Evolutionary conservation across 2,329 filamentous ascomycete genomes (phyloP).

Genomic region (Sclerotiophoma versabilis): DNA sequence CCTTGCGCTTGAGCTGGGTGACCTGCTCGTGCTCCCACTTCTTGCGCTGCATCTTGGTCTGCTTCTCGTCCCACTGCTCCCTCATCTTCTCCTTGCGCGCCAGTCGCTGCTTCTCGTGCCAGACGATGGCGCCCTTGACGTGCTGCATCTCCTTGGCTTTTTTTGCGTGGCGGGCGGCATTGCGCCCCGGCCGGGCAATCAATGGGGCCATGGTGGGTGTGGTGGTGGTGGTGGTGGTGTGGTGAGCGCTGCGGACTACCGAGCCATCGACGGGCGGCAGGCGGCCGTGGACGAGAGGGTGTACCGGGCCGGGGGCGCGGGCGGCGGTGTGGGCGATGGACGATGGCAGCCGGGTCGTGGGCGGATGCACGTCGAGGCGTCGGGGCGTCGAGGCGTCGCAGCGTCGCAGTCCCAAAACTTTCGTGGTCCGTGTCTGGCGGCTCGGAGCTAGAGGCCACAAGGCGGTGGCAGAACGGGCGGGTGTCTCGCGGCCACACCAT

Average conservation of each 20-base stretch:
- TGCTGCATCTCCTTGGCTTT: constrained; percentile 50
- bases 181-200: constrained; percentile 31
- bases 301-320: neutral
- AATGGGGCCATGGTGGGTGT: constrained; percentile 51
- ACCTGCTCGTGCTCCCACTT: constrained; percentile 36
- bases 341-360: neutral
- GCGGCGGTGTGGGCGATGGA: neutral
- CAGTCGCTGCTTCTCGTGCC: constrained; percentile 38
- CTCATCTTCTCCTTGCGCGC: constrained; percentile 31
- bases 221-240: constrained; percentile 57
- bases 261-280: constrained; percentile 29
- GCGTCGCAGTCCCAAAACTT: neutral
- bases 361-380: neutral
- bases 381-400: too few relatives aligned
- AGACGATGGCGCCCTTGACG: constrained; percentile 49
- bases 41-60: constrained; percentile 29
- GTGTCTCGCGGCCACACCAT: neutral
- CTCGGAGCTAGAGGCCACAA: constrained; percentile 10
- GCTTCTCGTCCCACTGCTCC: constrained; percentile 41
- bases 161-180: constrained; percentile 38
- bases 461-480: constrained; percentile 31
- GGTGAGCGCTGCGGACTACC: constrained; percentile 31
- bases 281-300: neutral
- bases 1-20: constrained; percentile 50
- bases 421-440: neutral